phyloP scores from a whole-genome alignment of 371 early-diverging fungal genomes.

The Dipsacomyces acuminosporus region DNA sequence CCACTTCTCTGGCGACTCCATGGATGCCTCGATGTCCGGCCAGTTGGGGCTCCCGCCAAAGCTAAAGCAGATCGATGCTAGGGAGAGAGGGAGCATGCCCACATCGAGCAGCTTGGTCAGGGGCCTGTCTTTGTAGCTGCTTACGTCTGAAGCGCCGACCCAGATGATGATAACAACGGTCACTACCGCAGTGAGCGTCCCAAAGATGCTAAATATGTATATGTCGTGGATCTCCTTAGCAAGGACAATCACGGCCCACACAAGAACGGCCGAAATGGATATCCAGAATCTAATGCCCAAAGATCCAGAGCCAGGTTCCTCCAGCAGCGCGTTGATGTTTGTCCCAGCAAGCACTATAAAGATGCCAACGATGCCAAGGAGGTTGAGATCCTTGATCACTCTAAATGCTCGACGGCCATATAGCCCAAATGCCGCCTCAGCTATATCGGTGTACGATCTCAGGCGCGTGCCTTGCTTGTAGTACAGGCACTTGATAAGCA shows the following conservation, averaged over 20 bases:
- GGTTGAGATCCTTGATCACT: conserved; percentile 31
- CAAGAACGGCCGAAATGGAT: conserved; percentile 26
- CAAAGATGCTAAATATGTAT: conserved; percentile 46
- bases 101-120: conserved; percentile 31
- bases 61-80: conserved; percentile 62
- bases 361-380: conserved; percentile 68
- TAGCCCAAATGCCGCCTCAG: conserved; percentile 39
- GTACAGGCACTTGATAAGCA: conserved; percentile 71
- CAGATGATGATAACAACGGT: conserved; percentile 46
- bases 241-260: conserved; percentile 38
- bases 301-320: conserved; percentile 14
- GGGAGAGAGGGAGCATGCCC: conserved; percentile 40
- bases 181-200: conserved; percentile 48
- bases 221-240: conserved; percentile 46
- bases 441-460: conserved; percentile 42
- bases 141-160: conserved; percentile 33
- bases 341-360: conserved; percentile 71
- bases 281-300: conserved; percentile 45
- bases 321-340: conserved; percentile 55
- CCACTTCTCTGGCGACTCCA: conserved; percentile 74
- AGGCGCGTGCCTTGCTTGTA: conserved; percentile 52
- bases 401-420: conserved; percentile 24
- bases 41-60: conserved; percentile 80
- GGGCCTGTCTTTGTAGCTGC: conserved; percentile 14
- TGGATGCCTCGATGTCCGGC: conserved; percentile 80